phyloP scores from a whole-genome alignment of 1,139 yeast species.

The Yamadazyma diospyri region DNA sequence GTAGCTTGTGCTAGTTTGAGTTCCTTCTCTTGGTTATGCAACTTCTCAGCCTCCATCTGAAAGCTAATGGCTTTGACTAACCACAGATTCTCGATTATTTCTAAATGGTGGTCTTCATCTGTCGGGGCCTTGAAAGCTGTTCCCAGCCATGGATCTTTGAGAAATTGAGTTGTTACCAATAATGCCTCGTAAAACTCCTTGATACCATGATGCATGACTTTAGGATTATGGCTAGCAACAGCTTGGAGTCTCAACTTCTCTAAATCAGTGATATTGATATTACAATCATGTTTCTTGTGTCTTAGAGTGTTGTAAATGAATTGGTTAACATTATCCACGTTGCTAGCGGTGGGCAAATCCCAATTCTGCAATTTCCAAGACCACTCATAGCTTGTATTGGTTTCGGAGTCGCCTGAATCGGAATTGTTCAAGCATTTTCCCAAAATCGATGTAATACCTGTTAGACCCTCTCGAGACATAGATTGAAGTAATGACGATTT shows the following conservation, averaged over 20 bases:
- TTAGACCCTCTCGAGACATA: constrained; percentile 43
- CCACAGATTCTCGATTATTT: constrained; percentile 9
- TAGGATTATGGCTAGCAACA: constrained; percentile 3
- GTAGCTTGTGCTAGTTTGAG: constrained; percentile 25
- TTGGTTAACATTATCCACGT: constrained; percentile 33
- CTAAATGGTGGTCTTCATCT: constrained; percentile 3
- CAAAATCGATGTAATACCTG: constrained; percentile 44
- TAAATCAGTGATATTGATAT: neutral
- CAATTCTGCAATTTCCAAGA: constrained; percentile 73
- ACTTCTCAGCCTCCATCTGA: constrained; percentile 17
- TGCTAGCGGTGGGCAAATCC: constrained; percentile 53
- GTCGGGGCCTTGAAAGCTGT: neutral
- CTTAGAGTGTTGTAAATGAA: constrained; percentile 48
- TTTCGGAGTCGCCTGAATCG: neutral
- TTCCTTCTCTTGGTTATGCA: constrained; percentile 6
- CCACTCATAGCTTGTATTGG: constrained; percentile 35
- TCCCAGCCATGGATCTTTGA: neutral
- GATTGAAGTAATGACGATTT: constrained; percentile 26
- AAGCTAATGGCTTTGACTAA: constrained; percentile 9
- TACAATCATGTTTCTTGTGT: constrained; percentile 22
- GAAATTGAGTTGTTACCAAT: neutral
- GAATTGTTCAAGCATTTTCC: constrained; percentile 10
- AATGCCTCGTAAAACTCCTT: constrained; percentile 6
- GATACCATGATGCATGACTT: neutral
- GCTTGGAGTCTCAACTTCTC: neutral